Percentiles rank a stretch among this genome's conserved stretches.
Evolutionary conservation across 2,329 filamentous ascomycete genomes (phyloP).

Genomic region (Exophiala lecanii-corni): DNA sequence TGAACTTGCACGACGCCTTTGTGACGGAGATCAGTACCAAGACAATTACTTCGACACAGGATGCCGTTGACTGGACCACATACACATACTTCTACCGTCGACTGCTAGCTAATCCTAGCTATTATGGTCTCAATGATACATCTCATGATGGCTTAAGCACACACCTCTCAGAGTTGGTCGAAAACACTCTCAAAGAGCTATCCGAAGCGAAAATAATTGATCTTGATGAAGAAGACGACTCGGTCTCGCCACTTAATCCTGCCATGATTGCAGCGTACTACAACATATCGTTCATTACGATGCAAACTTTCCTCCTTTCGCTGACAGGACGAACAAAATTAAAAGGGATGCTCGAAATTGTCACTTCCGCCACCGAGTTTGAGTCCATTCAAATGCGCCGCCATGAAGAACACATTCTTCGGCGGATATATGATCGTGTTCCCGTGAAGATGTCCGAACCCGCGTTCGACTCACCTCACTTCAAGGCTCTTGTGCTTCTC

Average conservation of each 20-base stretch:
- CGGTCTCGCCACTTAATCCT: constrained; percentile 82
- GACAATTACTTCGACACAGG: constrained; percentile 90
- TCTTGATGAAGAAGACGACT: constrained; percentile 88
- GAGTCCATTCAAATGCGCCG: constrained; percentile 90
- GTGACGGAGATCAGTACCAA: constrained; percentile 96
- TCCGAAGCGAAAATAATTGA: constrained; percentile 93
- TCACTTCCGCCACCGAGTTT: constrained; percentile 94
- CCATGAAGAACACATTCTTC: constrained; percentile 82
- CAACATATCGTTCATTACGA: constrained; percentile 98
- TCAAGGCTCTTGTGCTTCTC: constrained; percentile 95
- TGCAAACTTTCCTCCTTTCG: constrained; percentile 96
- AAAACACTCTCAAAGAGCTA: constrained; percentile 85
- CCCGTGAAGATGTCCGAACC: constrained; percentile 92
- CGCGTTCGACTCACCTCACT: constrained; percentile 88
- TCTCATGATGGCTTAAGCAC: constrained; percentile 91
- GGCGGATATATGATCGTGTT: constrained; percentile 87
- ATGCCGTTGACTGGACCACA: constrained; percentile 96
- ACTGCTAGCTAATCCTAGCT: constrained; percentile 90
- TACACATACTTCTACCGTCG: constrained; percentile 98
- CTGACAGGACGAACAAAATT: constrained; percentile 85
- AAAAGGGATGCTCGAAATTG: constrained; percentile 94
- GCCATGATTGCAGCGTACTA: constrained; percentile 99
- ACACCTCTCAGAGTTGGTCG: constrained; percentile 90
- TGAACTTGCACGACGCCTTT: constrained; percentile 90
- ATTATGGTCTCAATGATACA: constrained; percentile 83